These are phyloP conservation scores for Albatrellus ellisii DNA, from an alignment of 768 basidiomycete genomes.

Conservation along the genomic window DNA sequence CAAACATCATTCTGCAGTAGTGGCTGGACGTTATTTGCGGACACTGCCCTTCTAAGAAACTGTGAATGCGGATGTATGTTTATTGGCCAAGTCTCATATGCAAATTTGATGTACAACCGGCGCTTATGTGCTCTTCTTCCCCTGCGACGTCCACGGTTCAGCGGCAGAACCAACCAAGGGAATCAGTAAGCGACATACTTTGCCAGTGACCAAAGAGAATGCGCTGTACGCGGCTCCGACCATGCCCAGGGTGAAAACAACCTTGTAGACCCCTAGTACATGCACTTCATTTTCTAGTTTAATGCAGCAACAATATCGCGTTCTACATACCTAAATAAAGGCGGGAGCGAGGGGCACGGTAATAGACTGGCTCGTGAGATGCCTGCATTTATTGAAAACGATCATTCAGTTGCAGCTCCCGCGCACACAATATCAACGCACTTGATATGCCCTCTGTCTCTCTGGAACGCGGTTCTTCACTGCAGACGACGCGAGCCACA, in stretches of 20 bases:
- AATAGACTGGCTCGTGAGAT: constrained; percentile 39
- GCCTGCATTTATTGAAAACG: constrained; percentile 15
- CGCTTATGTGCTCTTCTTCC: too few species aligned
- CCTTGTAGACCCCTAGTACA: constrained; percentile 38
- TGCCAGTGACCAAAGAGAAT: constrained; percentile 33
- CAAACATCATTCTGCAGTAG: too few species aligned
- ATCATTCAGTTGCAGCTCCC: background rate
- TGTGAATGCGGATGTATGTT: too few species aligned
- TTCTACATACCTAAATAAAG: constrained; percentile 47
- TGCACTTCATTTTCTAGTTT: constrained; percentile 1
- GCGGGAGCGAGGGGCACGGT: constrained; percentile 44
- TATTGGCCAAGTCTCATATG: too few species aligned
- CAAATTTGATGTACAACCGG: too few species aligned
- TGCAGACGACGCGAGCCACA: constrained; percentile 17
- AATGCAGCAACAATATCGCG: background rate
- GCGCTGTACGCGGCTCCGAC: constrained; percentile 36
- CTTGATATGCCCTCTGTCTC: constrained; percentile 58
- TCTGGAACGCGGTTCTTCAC: constrained; percentile 54
- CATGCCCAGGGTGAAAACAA: constrained; percentile 41
- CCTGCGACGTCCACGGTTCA: too few species aligned
- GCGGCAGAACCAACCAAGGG: too few species aligned
- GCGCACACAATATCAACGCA: constrained; percentile 19
- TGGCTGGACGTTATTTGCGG: too few species aligned
- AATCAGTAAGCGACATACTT: too few species aligned
- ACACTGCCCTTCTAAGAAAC: too few species aligned